These are phyloP conservation scores for Cyphellophora europaea DNA, from an alignment of 2,329 filamentous ascomycete species.

Conservation along the genomic window DNA sequence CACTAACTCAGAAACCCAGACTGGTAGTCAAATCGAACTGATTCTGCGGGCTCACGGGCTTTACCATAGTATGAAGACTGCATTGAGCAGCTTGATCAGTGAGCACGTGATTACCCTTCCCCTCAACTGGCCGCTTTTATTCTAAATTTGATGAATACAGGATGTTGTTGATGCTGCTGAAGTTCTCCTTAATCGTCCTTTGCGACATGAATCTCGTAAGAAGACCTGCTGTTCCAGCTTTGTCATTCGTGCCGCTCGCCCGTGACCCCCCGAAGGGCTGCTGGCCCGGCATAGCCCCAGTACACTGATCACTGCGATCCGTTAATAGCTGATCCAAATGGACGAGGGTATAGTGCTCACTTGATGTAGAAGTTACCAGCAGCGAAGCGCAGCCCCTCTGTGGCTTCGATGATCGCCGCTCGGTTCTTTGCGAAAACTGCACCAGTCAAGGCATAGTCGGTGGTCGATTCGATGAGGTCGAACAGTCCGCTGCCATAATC, in stretches of 20 bases:
- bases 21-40: no score
- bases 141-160: conserved; percentile 44
- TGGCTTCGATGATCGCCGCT: conserved; percentile 25
- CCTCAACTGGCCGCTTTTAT: no score
- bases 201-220: conserved; percentile 58
- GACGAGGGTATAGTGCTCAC: conserved; percentile 14
- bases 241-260: conserved; percentile 64
- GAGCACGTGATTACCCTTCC: no score
- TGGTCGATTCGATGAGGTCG: conserved; percentile 35
- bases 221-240: conserved; percentile 58
- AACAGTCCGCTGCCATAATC: conserved; percentile 41
- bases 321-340: background rate
- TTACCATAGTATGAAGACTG: no score
- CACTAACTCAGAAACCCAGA: no score
- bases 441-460: conserved; percentile 33
- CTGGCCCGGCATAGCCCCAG: conserved; percentile 62
- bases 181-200: conserved; percentile 68
- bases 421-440: conserved; percentile 33
- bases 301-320: conserved; percentile 34
- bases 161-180: conserved; percentile 52
- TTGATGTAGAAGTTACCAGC: conserved; percentile 36
- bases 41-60: no score
- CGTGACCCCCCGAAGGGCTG: conserved; percentile 63
- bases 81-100: no score
- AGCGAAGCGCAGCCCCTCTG: conserved; percentile 27